Conservation (phyloP, 352 stramenopile species). For the Phytophthora chlamydospora region DNA sequence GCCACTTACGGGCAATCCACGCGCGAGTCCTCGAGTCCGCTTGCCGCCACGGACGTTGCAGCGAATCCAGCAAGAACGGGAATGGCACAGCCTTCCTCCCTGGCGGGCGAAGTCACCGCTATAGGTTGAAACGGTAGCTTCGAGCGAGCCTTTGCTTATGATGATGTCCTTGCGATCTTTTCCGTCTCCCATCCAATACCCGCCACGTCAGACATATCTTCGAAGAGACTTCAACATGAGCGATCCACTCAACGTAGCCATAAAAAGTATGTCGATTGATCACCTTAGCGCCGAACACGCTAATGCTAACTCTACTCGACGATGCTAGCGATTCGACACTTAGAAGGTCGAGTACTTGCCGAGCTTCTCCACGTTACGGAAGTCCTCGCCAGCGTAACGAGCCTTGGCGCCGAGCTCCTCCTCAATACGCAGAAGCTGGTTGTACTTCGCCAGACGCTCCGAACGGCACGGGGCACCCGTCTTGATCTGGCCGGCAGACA, state of each 20-base stretch:
- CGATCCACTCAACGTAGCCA: constrained; percentile 8
- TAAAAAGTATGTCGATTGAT: constrained; percentile 8
- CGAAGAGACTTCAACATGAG: constrained; percentile 19
- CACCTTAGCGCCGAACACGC: neutral
- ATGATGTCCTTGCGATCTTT: neutral
- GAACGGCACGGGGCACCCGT: constrained; percentile 98
- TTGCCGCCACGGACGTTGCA: constrained; percentile 1
- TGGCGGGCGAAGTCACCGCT: no score
- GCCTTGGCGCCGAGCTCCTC: constrained; percentile 93
- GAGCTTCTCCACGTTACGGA: constrained; percentile 87
- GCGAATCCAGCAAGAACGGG: constrained; percentile 2
- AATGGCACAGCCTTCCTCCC: neutral
- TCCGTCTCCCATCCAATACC: neutral
- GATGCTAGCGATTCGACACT: constrained; percentile 4
- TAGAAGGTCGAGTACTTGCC: constrained; percentile 76
- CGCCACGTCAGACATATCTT: neutral
- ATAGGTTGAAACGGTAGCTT: no score
- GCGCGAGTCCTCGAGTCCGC: neutral
- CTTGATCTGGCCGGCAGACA: constrained; percentile 99
- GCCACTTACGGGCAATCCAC: constrained; percentile 13
- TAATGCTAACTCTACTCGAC: constrained; percentile 1
- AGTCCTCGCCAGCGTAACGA: constrained; percentile 82
- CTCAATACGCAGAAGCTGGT: constrained; percentile 99
- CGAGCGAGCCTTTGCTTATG: no score
- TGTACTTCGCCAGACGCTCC: constrained; percentile 99